Base-by-base conservation (phyloP, 768 basidiomycete species). In the Gloeostereum incarnatum region DNA sequence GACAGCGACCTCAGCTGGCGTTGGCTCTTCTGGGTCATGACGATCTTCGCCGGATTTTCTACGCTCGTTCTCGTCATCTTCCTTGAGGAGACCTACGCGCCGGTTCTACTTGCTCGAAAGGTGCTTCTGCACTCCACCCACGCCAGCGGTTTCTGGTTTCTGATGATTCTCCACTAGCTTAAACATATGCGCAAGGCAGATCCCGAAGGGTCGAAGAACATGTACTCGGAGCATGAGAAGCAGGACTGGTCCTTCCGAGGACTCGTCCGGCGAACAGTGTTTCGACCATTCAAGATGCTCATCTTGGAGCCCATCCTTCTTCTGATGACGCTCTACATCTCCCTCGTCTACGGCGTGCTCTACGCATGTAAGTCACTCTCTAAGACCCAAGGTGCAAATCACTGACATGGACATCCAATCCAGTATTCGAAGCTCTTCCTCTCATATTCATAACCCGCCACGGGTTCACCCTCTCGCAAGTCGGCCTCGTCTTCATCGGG, bases 11-110 rank as follows among this genome's bases (percentile, higher is more conserved):
- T 68, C 5, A 67, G 63, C 3, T 86, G 80, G 79, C 49, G 76
- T 47, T 80, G 75, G 75, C 63, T 80, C 1, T 82, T 75, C 59
- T 81, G 78, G 75, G 65, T 81, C 36, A 75, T 75, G 71, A 71
- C 78, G 65, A 71, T 78, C 11, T 75, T 78, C 42, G 71, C 75
- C 0, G 71, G 68, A 0, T 46, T 52, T 4, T 76, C 75, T 49
- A 71, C 69, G 3, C 5, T 65, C 10, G 41, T 74, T 34, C 56
- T 62, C 22, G 39, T 70, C 13, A 39, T 73, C 20, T 51, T 69
- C 41, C 57, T 81, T 0, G 78, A 78, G 0, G 81, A 86, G 56
- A 82, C 81, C 4, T 84, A 76, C 45, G 73, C 70, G 0, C 80
- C 81, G 0, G 61, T 78, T 5, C 53, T 82, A 8, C 65, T 84